phyloP scores from a whole-genome alignment of 148 eudicot genomes.

The Polygonum maritimum region DNA sequence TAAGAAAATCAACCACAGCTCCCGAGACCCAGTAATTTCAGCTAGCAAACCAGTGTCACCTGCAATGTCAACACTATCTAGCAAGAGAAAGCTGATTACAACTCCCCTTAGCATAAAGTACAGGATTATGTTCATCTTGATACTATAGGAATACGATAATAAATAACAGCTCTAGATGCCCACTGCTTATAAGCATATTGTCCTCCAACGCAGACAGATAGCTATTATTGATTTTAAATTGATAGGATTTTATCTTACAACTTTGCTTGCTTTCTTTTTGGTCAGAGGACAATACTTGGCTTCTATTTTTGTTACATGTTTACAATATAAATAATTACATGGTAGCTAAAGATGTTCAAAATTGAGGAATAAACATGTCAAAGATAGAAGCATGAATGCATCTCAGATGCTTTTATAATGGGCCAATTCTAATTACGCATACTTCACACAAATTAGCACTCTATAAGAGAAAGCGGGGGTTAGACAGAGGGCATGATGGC shows the following conservation, averaged over 20 bases:
- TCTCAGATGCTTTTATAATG: background rate
- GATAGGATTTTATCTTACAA: background rate
- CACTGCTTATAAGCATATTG: background rate
- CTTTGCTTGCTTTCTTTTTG: background rate
- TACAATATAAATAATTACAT: background rate
- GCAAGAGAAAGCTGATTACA: constrained; percentile 1
- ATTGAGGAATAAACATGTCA: background rate
- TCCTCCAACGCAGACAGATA: background rate
- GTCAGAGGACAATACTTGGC: background rate
- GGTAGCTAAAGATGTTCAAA: background rate
- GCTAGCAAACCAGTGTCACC: background rate
- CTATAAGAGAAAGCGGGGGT: background rate
- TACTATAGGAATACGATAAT: background rate
- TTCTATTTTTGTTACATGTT: background rate
- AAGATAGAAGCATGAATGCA: background rate
- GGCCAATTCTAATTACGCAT: background rate
- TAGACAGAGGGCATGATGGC: background rate
- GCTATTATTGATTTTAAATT: background rate
- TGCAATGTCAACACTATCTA: background rate
- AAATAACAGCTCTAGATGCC: background rate
- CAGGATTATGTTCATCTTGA: background rate
- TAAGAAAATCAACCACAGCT: background rate
- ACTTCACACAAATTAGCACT: background rate
- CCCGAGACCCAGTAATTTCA: background rate
- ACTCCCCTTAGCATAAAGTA: background rate